phyloP scores from a whole-genome alignment of 192 early-diverging fungal species.

The Lunasporangiospora selenospora region DNA sequence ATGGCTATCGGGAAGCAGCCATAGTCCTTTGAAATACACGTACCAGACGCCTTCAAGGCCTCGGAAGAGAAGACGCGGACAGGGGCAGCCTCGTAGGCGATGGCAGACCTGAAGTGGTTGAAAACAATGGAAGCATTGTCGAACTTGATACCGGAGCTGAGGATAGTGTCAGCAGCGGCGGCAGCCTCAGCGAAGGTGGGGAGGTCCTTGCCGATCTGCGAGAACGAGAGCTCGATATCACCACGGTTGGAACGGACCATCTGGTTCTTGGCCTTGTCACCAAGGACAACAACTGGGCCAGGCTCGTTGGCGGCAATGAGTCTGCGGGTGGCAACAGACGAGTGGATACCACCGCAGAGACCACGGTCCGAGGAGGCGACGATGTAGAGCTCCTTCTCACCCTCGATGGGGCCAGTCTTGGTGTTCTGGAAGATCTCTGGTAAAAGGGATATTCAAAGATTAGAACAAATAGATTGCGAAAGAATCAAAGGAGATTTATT shows the following conservation, averaged over 20 bases:
- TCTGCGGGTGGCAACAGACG: conserved; percentile 74
- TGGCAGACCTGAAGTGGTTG: conserved; percentile 91
- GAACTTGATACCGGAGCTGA: conserved; percentile 58
- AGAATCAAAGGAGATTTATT: too few species aligned
- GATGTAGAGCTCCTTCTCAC: conserved; percentile 71
- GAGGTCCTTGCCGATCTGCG: conserved; percentile 82
- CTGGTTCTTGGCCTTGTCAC: conserved; percentile 90
- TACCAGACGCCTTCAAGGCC: conserved; percentile 71
- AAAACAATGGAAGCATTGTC: conserved; percentile 81
- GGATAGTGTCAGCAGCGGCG: conserved; percentile 77
- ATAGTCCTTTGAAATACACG: too few species aligned
- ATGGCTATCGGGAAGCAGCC: too few species aligned
- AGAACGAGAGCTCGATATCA: conserved; percentile 82
- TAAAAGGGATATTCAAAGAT: too few species aligned
- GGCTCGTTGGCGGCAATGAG: conserved; percentile 60
- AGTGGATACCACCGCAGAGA: conserved; percentile 97
- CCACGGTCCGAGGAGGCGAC: conserved; percentile 91
- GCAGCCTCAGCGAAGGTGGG: conserved; percentile 86
- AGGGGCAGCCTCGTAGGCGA: conserved; percentile 81
- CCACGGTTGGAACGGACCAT: conserved; percentile 72
- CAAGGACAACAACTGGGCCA: conserved; percentile 70
- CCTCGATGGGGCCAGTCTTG: conserved; percentile 65
- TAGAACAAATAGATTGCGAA: too few species aligned
- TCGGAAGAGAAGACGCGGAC: conserved; percentile 66
- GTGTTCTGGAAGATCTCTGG: conserved; percentile 62